phyloP scores from a whole-genome alignment of 176 grass and related monocot species.

The Guadua angustifolia region DNA sequence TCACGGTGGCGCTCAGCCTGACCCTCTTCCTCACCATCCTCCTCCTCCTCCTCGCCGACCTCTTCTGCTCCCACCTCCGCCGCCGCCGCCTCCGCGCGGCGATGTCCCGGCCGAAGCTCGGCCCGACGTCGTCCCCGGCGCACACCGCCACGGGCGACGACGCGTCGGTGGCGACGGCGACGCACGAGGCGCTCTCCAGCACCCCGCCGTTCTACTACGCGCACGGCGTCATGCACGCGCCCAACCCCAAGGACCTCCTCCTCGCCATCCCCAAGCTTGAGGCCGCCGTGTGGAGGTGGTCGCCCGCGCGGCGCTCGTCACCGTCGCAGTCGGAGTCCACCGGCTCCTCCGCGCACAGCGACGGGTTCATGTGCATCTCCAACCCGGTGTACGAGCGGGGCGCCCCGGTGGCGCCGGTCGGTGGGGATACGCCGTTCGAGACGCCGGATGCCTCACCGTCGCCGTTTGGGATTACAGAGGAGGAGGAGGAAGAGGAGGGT shows the following conservation, averaged over 20 bases:
- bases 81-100: slow-evolving; percentile 26
- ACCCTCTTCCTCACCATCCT: slow-evolving; percentile 59
- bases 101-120: slow-evolving; percentile 11
- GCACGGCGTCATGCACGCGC: slow-evolving; percentile 57
- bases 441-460: slow-evolving; percentile 41
- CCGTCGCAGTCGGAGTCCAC: slow-evolving; percentile 13
- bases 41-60: slow-evolving; percentile 58
- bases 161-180: slow-evolving; percentile 32
- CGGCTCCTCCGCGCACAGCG: slow-evolving; percentile 24
- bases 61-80: slow-evolving; percentile 59
- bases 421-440: slow-evolving; percentile 43
- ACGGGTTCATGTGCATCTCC: slow-evolving; percentile 56
- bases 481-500: background rate
- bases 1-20: slow-evolving; percentile 56
- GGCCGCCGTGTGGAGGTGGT: slow-evolving; percentile 56
- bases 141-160: slow-evolving; percentile 6
- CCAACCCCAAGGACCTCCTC: slow-evolving; percentile 56
- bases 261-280: slow-evolving; percentile 60
- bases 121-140: background rate
- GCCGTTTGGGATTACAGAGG: slow-evolving; percentile 43
- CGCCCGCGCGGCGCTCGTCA: slow-evolving; percentile 43
- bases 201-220: slow-evolving; percentile 63
- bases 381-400: slow-evolving; percentile 59
- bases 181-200: slow-evolving; percentile 47
- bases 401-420: background rate